phyloP scores from a whole-genome alignment of 2,329 filamentous ascomycete species.

The Apiospora rasikravindrae region DNA sequence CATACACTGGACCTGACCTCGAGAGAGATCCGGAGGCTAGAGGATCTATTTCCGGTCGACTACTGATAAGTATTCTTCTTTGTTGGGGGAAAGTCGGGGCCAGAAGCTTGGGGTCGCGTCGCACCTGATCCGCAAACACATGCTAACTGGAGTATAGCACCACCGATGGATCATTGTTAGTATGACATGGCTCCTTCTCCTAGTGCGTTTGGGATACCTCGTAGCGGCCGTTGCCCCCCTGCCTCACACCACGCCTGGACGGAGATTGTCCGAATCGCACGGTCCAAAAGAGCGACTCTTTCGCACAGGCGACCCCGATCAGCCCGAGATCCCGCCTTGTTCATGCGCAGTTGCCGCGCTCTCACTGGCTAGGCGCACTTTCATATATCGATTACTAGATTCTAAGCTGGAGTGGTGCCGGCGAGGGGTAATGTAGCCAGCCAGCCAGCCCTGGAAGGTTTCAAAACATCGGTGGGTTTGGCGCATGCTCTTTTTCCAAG shows the following conservation, averaged over 20 bases:
- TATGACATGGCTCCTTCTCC: slow-evolving; percentile 6
- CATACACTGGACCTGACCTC: too few species aligned
- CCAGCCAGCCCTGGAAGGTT: not conserved
- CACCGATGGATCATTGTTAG: not conserved
- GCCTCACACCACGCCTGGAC: not conserved
- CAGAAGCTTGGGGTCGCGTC: not conserved
- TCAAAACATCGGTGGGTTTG: not conserved
- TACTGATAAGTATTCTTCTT: not conserved
- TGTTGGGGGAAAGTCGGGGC: not conserved
- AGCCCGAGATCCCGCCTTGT: not conserved
- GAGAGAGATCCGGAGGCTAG: not conserved
- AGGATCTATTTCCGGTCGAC: not conserved
- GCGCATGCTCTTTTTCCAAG: not conserved
- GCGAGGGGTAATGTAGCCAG: not conserved
- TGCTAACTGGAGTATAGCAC: slow-evolving; percentile 9
- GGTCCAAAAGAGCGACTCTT: not conserved
- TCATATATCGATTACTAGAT: slow-evolving; percentile 7
- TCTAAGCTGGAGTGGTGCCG: not conserved
- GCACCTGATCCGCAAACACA: slow-evolving; percentile 13
- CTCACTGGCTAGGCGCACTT: not conserved
- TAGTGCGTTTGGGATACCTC: slow-evolving; percentile 14
- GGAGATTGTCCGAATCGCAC: slow-evolving; percentile 20
- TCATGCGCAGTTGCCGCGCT: slow-evolving; percentile 14
- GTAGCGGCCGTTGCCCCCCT: slow-evolving; percentile 16
- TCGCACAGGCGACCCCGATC: slow-evolving; percentile 17